These are phyloP conservation scores for Vitis rupestris DNA, from an alignment of 164 flowering plant species.

Conservation along the genomic window DNA sequence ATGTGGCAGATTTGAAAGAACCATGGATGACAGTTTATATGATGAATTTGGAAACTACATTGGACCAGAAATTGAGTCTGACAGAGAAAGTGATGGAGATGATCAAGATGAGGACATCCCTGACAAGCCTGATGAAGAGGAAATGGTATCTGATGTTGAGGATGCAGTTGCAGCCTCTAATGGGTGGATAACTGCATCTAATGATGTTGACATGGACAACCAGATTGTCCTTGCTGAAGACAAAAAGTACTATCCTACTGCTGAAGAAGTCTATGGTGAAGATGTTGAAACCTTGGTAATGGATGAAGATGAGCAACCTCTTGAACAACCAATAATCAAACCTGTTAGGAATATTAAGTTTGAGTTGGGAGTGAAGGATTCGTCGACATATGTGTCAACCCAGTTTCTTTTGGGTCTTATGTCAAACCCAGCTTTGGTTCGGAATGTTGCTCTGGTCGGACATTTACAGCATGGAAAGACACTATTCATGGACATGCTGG, in stretches of 20 bases:
- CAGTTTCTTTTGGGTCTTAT: constrained; percentile 88
- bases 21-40: constrained; percentile 87
- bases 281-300: constrained; percentile 96
- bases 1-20: too few relatives aligned
- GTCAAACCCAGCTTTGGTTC: constrained; percentile 86
- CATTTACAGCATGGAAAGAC: constrained; percentile 96
- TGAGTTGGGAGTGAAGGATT: constrained; percentile 91
- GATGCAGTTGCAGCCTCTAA: constrained; percentile 44
- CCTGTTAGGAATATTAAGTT: constrained; percentile 87
- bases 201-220: constrained; percentile 87
- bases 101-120: constrained; percentile 62
- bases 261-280: constrained; percentile 96
- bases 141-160: constrained; percentile 49
- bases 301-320: constrained; percentile 96
- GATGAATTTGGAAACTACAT: constrained; percentile 99
- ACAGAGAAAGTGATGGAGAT: constrained; percentile 65
- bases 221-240: constrained; percentile 97
- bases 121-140: constrained; percentile 44
- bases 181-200: constrained; percentile 78
- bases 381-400: constrained; percentile 82
- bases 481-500: constrained; percentile 95
- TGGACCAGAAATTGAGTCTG: constrained; percentile 98
- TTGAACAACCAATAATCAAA: constrained; percentile 84
- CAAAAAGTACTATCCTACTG: constrained; percentile 93
- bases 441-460: constrained; percentile 96